Evolutionary conservation across 805 yeast species (phyloP), one percentile per base, ranked within the genome.

Genomic region (Wickerhamomyces chaumierensis): DNA sequence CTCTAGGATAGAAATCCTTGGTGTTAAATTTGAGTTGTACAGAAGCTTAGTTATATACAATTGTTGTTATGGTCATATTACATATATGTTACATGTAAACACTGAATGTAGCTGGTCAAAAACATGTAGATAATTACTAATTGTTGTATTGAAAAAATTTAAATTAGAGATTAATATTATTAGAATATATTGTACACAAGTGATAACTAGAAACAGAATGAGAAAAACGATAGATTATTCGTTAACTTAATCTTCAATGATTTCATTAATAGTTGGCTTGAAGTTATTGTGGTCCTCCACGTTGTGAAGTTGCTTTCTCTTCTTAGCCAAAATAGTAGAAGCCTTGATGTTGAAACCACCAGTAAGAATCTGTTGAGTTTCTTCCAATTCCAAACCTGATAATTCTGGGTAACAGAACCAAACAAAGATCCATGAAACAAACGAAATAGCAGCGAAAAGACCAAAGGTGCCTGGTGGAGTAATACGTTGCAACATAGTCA

Each of bases 401-500:
- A 94, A 75, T 62, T 90, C 98, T 21, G 97, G 97, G 52, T 87
- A 84, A 53, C 86, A 77, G 71, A 87, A 81, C 63, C 65, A 81
- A 29, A 83, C 82, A 55, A 85, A 77, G 3, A 84, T 47, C 56
- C 80, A 72, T 1, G 96, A 77, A 2, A 85, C 48, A 12, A 74
- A 66, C 53, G 92, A 75, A 39, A 92, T 68, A 2, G 76, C 94
- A 2, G 95, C 96, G 57, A 87, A 90, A 47, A 90, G 73, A 1
- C 88, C 75, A 62, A 90, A 90, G 0, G 97, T 90, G 19, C 97
- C 97, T 0, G 95, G 76, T 33, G 97, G 96, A 1, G 97, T 85
- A 46, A 92, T 86, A 48, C 77, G 82, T 56, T 84, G 75, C 64
- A 92, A 71, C 96, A 90, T 87, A 21, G 97, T 90, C 59, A 92